Evolutionary conservation across 1,284 basidiomycete genomes (phyloP).

Genomic region (Ceratobasidium sp.): DNA sequence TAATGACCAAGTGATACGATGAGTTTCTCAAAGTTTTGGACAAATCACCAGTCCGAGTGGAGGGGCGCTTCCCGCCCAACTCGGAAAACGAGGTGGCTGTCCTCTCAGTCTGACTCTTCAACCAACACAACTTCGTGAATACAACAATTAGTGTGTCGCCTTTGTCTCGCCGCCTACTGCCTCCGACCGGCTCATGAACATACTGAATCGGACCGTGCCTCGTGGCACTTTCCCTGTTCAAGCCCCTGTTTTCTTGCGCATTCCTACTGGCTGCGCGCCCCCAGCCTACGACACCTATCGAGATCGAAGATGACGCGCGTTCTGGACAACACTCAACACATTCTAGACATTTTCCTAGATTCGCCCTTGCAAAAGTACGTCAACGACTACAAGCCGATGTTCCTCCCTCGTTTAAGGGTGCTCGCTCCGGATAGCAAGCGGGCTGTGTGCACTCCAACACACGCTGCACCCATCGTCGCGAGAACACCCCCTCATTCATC

Average conservation of each 20-base stretch:
- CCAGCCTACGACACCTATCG: background rate
- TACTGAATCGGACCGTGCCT: constrained; percentile 18
- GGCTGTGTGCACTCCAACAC: constrained; percentile 25
- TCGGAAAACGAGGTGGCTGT: constrained; percentile 27
- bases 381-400: background rate
- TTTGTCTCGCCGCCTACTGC: background rate
- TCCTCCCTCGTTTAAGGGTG: background rate
- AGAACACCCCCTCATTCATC: constrained; percentile 17
- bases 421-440: constrained; percentile 1
- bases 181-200: background rate
- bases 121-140: background rate
- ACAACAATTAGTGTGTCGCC: background rate
- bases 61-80: constrained; percentile 7
- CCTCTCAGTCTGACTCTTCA: background rate
- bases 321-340: constrained; percentile 14
- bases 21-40: constrained; percentile 37
- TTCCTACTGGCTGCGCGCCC: background rate
- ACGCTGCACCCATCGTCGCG: constrained; percentile 28
- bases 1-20: background rate
- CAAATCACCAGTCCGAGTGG: constrained; percentile 32
- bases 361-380: background rate
- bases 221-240: background rate
- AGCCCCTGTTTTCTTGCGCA: constrained; percentile 6
- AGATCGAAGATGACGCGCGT: background rate
- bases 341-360: constrained; percentile 17